phyloP scores from a whole-genome alignment of 164 flowering plant species.

The Magnolia officinalis region DNA sequence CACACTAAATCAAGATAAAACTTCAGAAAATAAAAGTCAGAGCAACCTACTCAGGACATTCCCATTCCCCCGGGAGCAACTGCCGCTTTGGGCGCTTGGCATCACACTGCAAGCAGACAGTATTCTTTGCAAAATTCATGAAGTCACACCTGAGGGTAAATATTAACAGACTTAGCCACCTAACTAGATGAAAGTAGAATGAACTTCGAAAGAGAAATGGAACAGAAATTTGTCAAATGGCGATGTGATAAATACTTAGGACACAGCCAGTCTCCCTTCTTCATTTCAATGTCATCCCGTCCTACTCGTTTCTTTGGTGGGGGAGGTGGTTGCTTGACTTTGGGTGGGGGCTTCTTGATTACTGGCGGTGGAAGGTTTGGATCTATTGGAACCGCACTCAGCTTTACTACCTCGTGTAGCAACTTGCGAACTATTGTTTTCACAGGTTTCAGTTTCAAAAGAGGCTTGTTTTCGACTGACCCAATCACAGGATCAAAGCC shows the following conservation, averaged over 20 bases:
- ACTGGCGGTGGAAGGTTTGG: constrained; percentile 95
- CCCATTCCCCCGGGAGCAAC: constrained; percentile 99
- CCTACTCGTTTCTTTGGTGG: constrained; percentile 93
- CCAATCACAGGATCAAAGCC: constrained; percentile 79
- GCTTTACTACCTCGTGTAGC: constrained; percentile 83
- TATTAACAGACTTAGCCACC: neutral
- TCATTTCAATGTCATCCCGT: constrained; percentile 96
- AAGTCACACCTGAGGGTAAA: constrained; percentile 79
- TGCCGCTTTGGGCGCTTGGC: constrained; percentile 95
- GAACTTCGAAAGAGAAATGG: neutral
- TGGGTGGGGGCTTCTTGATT: constrained; percentile 82
- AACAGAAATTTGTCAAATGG: neutral
- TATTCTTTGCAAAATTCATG: constrained; percentile 96
- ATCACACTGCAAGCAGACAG: constrained; percentile 92
- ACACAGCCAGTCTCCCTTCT: constrained; percentile 98
- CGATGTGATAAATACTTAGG: constrained; percentile 54
- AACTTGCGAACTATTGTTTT: constrained; percentile 80
- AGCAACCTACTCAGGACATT: constrained; percentile 82
- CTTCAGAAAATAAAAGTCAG: neutral
- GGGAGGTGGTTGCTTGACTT: constrained; percentile 97
- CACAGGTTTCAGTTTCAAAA: constrained; percentile 69
- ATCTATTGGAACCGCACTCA: constrained; percentile 94
- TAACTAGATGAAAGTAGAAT: neutral
- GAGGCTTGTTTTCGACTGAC: constrained; percentile 56
- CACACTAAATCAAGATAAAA: neutral